Evolutionary conservation across 2,329 filamentous ascomycete genomes (phyloP), one percentile per base, ranked within the genome.

Genomic region (Bimuria novae-zelandiae): DNA sequence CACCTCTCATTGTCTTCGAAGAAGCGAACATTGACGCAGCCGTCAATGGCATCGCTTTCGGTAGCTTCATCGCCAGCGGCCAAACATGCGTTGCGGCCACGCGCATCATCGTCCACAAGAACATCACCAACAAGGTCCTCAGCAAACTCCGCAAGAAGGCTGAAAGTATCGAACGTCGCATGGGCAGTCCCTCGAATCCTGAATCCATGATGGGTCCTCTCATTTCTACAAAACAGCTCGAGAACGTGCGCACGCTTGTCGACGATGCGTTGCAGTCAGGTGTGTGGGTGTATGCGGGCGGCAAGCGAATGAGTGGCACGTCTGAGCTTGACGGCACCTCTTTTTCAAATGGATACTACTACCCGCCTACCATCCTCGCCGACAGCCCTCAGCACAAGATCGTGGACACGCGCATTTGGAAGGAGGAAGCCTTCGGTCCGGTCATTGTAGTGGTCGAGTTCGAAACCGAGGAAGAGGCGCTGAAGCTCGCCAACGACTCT

Each of bases 121-220:
- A 64, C 3, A 76, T 83, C 7, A 67, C 77, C 10, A 60, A 62
- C 19, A 65, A 75, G 3, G 65, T 75, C 0, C 64, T 81, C 7
- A 56, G 69, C 5, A 75, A 74, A 21, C 58, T 78, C 17, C 70
- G 77, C 43, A 57, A 53, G 14, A 78, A 75, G 50, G 65, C 82
- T 2, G 76, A 83, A n/a, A 82, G 78, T 4, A 82, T 85, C 25
- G 63, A 75, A 0, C 66, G 74, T 3, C 78, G 81, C 4, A 84
- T 87, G 68, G 85, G 85, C 1, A 77, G 80, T 4, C 84, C 84
- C 0, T 75, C 70, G 3, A 83, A 87, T 49, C 72, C 75, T 0
- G 77, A 77, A 1, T 86, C 82, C 0, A 82, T 82, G 70, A 89
- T 89, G 80, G 86, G 86, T 0, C 83, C 84, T 0, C 72, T 89